phyloP scores from a whole-genome alignment of 2,329 filamentous ascomycete genomes.

The Aspergillus proliferans region DNA sequence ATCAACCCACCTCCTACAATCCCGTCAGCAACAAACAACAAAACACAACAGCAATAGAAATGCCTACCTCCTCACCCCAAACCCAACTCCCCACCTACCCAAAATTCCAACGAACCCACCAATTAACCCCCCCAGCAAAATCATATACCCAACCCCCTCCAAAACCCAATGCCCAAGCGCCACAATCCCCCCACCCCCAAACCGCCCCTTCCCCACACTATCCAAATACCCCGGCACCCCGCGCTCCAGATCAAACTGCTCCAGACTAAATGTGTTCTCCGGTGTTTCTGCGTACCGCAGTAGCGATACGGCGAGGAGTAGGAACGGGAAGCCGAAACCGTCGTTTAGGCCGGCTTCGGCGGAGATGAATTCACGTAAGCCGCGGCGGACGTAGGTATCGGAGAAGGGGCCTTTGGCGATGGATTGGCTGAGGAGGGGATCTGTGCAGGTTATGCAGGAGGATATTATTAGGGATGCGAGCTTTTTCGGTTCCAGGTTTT shows the following conservation, averaged over 20 bases:
- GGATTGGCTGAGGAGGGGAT: slow-evolving; percentile 57
- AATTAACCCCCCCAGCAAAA: slow-evolving; percentile 49
- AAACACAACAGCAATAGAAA: too few species aligned
- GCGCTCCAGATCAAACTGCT: slow-evolving; percentile 12
- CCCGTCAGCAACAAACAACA: too few species aligned
- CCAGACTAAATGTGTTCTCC: slow-evolving; percentile 11
- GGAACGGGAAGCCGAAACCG: slow-evolving; percentile 57
- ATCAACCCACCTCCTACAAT: slow-evolving; percentile 48
- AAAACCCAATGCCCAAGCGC: slow-evolving; percentile 54
- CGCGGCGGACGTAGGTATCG: slow-evolving; percentile 54
- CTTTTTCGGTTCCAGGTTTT: too few species aligned
- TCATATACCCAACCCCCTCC: slow-evolving; percentile 56
- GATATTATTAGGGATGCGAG: slow-evolving; percentile 48
- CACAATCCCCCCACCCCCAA: slow-evolving; percentile 47
- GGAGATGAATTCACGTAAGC: slow-evolving; percentile 56
- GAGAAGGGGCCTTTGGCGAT: slow-evolving; percentile 59
- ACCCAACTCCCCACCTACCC: not conserved
- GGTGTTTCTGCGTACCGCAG: slow-evolving; percentile 47
- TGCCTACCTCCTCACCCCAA: not conserved
- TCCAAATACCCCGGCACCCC: slow-evolving; percentile 23
- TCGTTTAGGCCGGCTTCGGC: slow-evolving; percentile 58
- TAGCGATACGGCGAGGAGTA: slow-evolving; percentile 53
- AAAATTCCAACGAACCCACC: slow-evolving; percentile 48
- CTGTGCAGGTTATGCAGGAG: slow-evolving; percentile 57
- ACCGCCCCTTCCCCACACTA: slow-evolving; percentile 43